phyloP scores from a whole-genome alignment of 257 asterid species.

The Euphrasia confusa region DNA sequence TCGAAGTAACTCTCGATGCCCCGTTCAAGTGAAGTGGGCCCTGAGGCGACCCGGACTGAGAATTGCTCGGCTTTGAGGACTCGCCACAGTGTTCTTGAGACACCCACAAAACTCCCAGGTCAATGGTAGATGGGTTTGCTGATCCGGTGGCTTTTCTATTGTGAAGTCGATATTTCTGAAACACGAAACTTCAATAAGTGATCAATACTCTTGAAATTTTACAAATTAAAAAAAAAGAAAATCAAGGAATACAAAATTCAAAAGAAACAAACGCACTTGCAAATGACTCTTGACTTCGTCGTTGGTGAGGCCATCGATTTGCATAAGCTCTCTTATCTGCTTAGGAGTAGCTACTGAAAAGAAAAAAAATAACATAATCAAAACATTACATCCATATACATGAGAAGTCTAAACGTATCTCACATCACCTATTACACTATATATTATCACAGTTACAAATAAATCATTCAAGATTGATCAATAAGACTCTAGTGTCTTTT shows the following conservation, averaged over 20 bases:
- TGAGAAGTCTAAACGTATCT: neutral
- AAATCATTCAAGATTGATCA: neutral
- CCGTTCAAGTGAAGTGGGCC: conserved; percentile 49
- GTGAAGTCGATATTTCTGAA: conserved; percentile 90
- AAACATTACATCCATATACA: neutral
- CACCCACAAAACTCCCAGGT: conserved; percentile 26
- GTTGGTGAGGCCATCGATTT: conserved; percentile 92
- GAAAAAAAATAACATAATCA: conserved; percentile 17
- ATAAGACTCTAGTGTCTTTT: neutral
- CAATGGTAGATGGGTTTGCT: conserved; percentile 23
- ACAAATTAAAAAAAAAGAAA: neutral
- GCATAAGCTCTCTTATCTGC: conserved; percentile 98
- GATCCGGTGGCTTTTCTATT: conserved; percentile 33
- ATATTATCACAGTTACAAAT: neutral
- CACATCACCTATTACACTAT: neutral
- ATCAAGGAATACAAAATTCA: neutral
- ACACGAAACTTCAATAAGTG: neutral
- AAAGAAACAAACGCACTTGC: conserved; percentile 43
- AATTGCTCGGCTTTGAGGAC: conserved; percentile 33
- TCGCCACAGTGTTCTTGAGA: conserved; percentile 28
- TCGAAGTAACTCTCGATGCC: conserved; percentile 37
- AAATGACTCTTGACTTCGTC: conserved; percentile 98
- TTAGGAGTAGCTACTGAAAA: conserved; percentile 92
- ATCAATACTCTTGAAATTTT: neutral
- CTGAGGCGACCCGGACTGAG: conserved; percentile 51